Evolutionary conservation across 345 rosid genomes (phyloP).

Genomic region (Sisymbrium altissimum): DNA sequence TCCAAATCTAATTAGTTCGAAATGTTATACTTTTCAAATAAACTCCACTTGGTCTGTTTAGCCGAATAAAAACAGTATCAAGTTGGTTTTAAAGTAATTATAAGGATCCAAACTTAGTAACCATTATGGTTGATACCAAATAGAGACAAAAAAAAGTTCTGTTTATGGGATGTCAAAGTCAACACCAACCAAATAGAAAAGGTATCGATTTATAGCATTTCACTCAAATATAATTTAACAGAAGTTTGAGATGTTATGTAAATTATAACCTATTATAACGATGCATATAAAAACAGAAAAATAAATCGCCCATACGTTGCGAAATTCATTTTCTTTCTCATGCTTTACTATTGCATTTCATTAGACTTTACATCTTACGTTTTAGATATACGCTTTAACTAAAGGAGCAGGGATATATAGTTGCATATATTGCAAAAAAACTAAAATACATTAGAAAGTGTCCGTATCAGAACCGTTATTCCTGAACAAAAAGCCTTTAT

Average conservation of each 20-base stretch:
- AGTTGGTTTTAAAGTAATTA: background rate
- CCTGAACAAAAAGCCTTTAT: conserved; percentile 1
- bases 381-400: background rate
- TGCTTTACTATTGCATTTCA: background rate
- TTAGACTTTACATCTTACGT: background rate
- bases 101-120: background rate
- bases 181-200: background rate
- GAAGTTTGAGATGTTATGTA: background rate
- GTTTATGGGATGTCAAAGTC: background rate
- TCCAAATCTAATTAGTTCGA: conserved; percentile 13
- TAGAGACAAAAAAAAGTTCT: background rate
- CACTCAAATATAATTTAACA: background rate
- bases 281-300: background rate
- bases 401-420: background rate
- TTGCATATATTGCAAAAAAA: background rate
- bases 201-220: background rate
- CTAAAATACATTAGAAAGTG: background rate
- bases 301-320: background rate
- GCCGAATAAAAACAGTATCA: background rate
- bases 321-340: background rate
- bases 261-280: background rate
- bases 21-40: conserved; percentile 12
- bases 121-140: background rate
- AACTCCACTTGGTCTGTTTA: conserved; percentile 14
- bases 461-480: conserved; percentile 5